Base-by-base conservation (phyloP, 2,329 filamentous ascomycete genomes). In the Aspergillus nomiae region DNA sequence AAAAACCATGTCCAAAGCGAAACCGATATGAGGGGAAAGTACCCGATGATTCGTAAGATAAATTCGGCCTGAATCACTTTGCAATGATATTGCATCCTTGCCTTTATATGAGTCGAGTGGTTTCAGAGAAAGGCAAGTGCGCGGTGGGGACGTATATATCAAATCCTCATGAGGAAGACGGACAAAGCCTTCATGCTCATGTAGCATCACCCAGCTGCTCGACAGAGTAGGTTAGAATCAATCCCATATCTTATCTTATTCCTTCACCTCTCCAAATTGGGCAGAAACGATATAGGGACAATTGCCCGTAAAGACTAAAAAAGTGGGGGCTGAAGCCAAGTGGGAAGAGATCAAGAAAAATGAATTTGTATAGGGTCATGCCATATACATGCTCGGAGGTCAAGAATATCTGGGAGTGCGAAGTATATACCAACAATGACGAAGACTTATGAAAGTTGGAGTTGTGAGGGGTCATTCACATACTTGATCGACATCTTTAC, bases 121-220 rank as follows among this genome's bases (percentile, higher is more conserved):
- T 63, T 91, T 89, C 63, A 97, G 79, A 59, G 90, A 88, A 65
- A 97, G 84, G 67, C 86, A 88, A 71, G 94, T 92, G 68, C 94
- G 89, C 57, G 90, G 88, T 61, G 92, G 90, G 53, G 92, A 93
- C 69, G 88, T 90, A 79, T 91, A 92, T 63, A 96, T 85, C 65
- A 92, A 89, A 70, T 89, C 89, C 82, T 98, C 94, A 75, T 90
- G 89, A 51, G 92, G 91, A 54, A 97, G 87, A 73, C 90, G 92
- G 74, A 96, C 90, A 79, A 97, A 95, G 63, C 90, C 88, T 64
- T 85, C 81, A 56, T 77, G 76, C 74, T 90, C 86, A 74, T 90
- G 88, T 73, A 96, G 88, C 94, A 97, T 97, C 53, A 97, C 94
- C 94, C 94, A 97, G 77, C 89, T 92, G 76, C 65, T 48, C 24